Base-by-base conservation (phyloP, 176 grass and related monocot genomes). In the Lolium multiflorum region DNA sequence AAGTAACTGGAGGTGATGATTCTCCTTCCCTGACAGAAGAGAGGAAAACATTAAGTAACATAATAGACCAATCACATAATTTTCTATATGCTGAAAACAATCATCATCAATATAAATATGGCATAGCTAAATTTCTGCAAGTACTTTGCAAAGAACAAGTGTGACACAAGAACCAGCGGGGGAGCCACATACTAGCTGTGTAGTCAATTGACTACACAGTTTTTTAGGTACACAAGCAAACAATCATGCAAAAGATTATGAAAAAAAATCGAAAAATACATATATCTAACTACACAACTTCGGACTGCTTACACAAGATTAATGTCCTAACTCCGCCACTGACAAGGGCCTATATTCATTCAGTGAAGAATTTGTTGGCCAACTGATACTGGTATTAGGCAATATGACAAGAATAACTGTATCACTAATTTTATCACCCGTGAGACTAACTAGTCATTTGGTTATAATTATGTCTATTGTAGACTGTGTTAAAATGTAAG, bases 1-100 rank as follows among this genome's bases (percentile, higher is more conserved):
- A 90, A 79, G 90, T 81, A 84, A 92, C 58, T 82, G 83, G 88
- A 74, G 90, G 88, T 82, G 93, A 89, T 82, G 93, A 90, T 84
- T 95, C 93, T 72, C 88, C 88, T 87, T 95, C 93, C 90, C 93
- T 92, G 83, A 20, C 20, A 75, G 56, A 70, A 87, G 63, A 74
- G 25, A 18, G 41, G 28, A 11, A 83, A 79, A 84, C 35, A 46
- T 52, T 88, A 24, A 71, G 74, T 80, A 74, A 57, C 39, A 86
- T 47, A 46, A 78, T 14, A 78, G 38, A 46, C 41, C 11, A 66
- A 84, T 58, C 5, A 26, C 11, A 41, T 83, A 65, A 38, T 65
- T 79, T 67, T 69, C 39, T 39, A 68, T 75, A 59, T 6, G 58
- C 20, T 41, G 52, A 78, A 54, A 78, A 59, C n/a, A n/a, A n/a